Evolutionary conservation across 768 basidiomycete species (phyloP).

Genomic region (Phylloporus scabripes): DNA sequence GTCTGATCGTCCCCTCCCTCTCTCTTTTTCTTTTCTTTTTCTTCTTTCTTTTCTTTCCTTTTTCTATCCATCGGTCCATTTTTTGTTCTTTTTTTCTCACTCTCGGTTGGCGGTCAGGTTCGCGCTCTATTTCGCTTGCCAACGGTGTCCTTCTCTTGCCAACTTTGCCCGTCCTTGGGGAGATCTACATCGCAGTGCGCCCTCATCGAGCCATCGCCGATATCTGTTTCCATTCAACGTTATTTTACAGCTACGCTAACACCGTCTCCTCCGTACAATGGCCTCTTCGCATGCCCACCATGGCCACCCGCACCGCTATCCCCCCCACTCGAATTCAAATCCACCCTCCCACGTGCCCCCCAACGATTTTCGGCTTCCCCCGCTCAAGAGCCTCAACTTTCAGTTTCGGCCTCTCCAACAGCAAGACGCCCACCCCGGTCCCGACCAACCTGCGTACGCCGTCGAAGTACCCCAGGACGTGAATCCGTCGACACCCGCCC

Average conservation of each 20-base stretch:
- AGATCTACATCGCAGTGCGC: constrained; percentile 21
- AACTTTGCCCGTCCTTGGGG: background rate
- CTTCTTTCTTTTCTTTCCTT: too few species aligned
- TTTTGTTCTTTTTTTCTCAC: background rate
- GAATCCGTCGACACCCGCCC: background rate
- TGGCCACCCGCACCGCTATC: constrained; percentile 31
- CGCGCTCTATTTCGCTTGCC: background rate
- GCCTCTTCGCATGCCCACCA: constrained; percentile 38
- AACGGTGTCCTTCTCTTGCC: background rate
- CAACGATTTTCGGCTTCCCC: constrained; percentile 56
- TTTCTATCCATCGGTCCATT: background rate
- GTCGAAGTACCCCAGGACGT: constrained; percentile 23
- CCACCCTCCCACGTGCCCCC: constrained; percentile 33
- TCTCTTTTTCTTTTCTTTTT: background rate
- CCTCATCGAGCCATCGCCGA: constrained; percentile 16
- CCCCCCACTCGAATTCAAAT: constrained; percentile 5
- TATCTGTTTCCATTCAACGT: constrained; percentile 15
- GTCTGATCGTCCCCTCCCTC: constrained; percentile 8
- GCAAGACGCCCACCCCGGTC: constrained; percentile 7
- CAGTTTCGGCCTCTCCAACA: constrained; percentile 34
- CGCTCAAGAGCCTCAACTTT: constrained; percentile 71
- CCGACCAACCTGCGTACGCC: constrained; percentile 11
- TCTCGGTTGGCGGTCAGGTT: background rate
- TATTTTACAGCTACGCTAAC: constrained; percentile 2
- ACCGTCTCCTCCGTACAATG: constrained; percentile 30